Evolutionary conservation across 2,329 filamentous ascomycete species (phyloP).

Genomic region (Alternaria arborescens): DNA sequence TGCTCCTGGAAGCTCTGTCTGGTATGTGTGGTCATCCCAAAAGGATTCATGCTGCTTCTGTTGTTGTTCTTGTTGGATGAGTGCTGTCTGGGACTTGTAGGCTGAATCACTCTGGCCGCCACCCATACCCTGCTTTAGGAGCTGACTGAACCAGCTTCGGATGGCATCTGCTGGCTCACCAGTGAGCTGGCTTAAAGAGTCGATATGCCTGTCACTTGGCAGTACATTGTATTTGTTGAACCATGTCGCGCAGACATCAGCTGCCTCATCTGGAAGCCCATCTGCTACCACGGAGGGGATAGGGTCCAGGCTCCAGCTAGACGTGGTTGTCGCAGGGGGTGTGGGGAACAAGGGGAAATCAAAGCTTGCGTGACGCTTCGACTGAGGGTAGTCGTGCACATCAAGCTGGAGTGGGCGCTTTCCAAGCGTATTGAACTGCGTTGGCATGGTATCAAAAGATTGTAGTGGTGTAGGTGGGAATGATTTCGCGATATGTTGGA

Average conservation of each 20-base stretch:
- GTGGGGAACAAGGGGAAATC: conserved; percentile 38
- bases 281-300: conserved; percentile 31
- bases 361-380: conserved; percentile 43
- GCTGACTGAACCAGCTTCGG: conserved; percentile 47
- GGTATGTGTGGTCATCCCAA: conserved; percentile 26
- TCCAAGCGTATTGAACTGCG: conserved; percentile 31
- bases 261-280: conserved; percentile 48
- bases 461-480: conserved; percentile 40
- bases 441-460: conserved; percentile 38
- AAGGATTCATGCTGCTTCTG: conserved; percentile 29
- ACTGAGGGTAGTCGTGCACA: conserved; percentile 41
- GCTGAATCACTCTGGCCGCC: conserved; percentile 45
- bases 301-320: conserved; percentile 38
- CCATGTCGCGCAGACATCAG: conserved; percentile 50
- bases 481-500: conserved; percentile 27
- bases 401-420: conserved; percentile 46
- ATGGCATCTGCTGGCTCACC: conserved; percentile 44
- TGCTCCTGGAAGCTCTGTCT: conserved; percentile 18
- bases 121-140: conserved; percentile 48
- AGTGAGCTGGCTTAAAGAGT: conserved; percentile 48
- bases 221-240: conserved; percentile 50
- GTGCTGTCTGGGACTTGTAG: conserved; percentile 50
- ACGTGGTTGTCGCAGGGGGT: conserved; percentile 26
- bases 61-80: conserved; percentile 23
- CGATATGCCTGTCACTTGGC: conserved; percentile 48